Evolutionary conservation across 2,329 filamentous ascomycete species (phyloP), one percentile per base, ranked within the genome.

Genomic region (Bipolaris oryzae): DNA sequence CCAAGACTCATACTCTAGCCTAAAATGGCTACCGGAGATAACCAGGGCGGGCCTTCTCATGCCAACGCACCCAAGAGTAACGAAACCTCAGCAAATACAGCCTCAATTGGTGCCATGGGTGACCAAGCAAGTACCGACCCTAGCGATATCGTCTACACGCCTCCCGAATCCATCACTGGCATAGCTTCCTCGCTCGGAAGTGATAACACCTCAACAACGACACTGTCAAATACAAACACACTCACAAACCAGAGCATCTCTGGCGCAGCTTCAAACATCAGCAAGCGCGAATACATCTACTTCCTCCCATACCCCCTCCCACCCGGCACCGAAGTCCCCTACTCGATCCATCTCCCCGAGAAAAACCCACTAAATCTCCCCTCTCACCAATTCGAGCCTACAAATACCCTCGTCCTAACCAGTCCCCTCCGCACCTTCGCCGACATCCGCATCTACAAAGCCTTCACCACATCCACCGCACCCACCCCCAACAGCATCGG

Each of bases 401-500:
- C 87, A 0, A 82, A 81, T 1, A 89, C 87, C 0, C 69, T 89
- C 3, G 88, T 90, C 11, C 76, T 90, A 43, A 89, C 87, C 0
- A 85, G 85, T 2, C 82, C 84, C 1, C 69, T 72, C 23, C 77
- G 77, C 28, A 81, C 78, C 35, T 90, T 88, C 68, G 82, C 89
- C 35, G 88, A 90, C 66, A 69, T 89, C 20, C 83, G 88, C 38
- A 77, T 88, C 48, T 69, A 82, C 45, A 74, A 71, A 18, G 64
- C 72, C 0, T 49, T 55, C 20, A 13, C 23, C 6, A 13, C 35
- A 15, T 5, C 11, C 2, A 33, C 18, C 4, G 18, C 38, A 6
- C 15, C 46, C 3, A 15, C 33, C 18, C 18, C 21, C 23, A 15
- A 25, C 20, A 10, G 34, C 2, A 61, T 69, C 46, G 73, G 70